Evolutionary conservation across 805 yeast species (phyloP).

Genomic region (Debaryomyces castellii): DNA sequence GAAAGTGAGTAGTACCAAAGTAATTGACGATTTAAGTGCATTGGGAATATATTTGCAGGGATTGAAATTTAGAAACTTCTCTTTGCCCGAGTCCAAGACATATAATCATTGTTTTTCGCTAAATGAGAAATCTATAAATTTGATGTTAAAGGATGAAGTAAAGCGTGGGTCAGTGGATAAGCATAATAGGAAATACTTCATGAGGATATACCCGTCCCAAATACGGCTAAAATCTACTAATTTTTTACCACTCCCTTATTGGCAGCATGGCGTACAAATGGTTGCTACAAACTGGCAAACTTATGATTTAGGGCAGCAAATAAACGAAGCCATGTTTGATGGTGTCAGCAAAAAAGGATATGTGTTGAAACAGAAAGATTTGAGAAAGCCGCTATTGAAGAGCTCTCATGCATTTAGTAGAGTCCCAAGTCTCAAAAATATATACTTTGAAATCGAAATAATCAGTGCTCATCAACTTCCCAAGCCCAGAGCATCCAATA

Average conservation of each 20-base stretch:
- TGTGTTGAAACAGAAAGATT: constrained; percentile 64
- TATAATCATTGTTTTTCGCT: constrained; percentile 83
- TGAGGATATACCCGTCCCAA: constrained; percentile 87
- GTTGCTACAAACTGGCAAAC: constrained; percentile 98
- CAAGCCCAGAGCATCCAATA: constrained; percentile 53
- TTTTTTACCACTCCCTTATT: constrained; percentile 73
- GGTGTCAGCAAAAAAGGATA: constrained; percentile 66
- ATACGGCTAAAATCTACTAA: constrained; percentile 76
- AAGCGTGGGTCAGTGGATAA: constrained; percentile 59
- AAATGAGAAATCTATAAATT: constrained; percentile 66
- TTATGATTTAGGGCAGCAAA: constrained; percentile 82
- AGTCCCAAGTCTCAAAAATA: constrained; percentile 3
- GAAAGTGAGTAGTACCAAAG: constrained; percentile 18
- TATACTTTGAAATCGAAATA: constrained; percentile 33
- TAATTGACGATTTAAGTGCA: constrained; percentile 46
- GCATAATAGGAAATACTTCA: constrained; percentile 72
- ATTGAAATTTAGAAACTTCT: constrained; percentile 73
- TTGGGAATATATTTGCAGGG: constrained; percentile 78
- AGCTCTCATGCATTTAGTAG: constrained; percentile 9
- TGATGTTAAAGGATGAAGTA: constrained; percentile 61
- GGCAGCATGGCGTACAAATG: constrained; percentile 89
- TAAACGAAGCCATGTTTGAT: constrained; percentile 81
- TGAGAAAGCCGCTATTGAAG: constrained; percentile 37
- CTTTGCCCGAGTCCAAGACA: constrained; percentile 82
- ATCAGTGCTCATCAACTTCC: constrained; percentile 89